Percentiles rank a stretch among this genome's conserved stretches.
phyloP scores from a whole-genome alignment of 176 grass and related monocot genomes.

The Pharus latifolius region DNA sequence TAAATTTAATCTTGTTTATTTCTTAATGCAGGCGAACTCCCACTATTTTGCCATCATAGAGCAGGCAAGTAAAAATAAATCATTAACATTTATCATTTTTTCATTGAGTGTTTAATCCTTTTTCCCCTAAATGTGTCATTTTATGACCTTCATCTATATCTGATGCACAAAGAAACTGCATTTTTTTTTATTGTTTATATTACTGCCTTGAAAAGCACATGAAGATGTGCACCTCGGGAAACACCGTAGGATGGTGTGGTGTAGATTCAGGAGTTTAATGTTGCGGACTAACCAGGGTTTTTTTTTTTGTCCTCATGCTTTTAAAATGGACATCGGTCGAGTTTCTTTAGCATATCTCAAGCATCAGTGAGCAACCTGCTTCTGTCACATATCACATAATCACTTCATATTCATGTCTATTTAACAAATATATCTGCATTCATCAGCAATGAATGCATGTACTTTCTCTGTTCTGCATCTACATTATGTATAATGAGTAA shows the following conservation, averaged over 20 bases:
- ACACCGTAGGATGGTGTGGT: neutral
- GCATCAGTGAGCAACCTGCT: too few species aligned
- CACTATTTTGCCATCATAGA: slow-evolving; percentile 98
- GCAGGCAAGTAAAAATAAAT: slow-evolving; percentile 49
- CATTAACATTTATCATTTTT: neutral
- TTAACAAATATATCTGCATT: neutral
- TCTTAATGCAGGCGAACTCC: slow-evolving; percentile 80
- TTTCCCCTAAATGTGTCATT: neutral
- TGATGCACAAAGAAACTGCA: neutral
- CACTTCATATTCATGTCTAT: too few species aligned
- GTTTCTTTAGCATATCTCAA: neutral
- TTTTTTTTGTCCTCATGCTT: neutral
- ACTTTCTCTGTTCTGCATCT: neutral
- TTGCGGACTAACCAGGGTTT: neutral
- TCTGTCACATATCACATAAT: too few species aligned
- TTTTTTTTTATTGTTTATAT: neutral
- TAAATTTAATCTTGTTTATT: slow-evolving; percentile 8
- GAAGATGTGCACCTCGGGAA: neutral
- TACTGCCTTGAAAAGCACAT: neutral
- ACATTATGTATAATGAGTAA: neutral
- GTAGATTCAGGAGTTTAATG: neutral
- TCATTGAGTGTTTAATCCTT: neutral
- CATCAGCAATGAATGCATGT: neutral
- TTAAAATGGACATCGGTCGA: neutral
- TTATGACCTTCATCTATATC: neutral